Evolutionary conservation across 192 early-diverging fungal genomes (phyloP).

Genomic region (Entomortierella lignicola): DNA sequence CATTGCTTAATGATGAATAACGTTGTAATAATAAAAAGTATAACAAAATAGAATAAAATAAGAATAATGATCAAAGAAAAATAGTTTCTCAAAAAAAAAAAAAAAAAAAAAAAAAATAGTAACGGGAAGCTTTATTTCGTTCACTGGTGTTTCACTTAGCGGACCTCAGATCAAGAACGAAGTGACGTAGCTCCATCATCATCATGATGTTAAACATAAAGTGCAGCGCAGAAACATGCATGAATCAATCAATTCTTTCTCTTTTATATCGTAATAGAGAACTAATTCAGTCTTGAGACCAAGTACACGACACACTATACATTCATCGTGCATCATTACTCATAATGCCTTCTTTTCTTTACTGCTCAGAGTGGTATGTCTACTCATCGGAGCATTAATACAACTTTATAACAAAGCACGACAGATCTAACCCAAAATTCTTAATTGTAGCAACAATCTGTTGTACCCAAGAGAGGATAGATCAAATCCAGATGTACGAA

Average conservation of each 20-base stretch:
- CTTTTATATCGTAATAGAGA: background rate
- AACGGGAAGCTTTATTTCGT: too few species aligned
- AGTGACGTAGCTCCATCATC: too few species aligned
- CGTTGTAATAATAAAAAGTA: too few species aligned
- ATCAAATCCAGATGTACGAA: conserved; percentile 40
- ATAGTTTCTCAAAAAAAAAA: too few species aligned
- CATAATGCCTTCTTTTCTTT: conserved; percentile 63
- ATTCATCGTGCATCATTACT: background rate
- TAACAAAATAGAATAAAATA: too few species aligned
- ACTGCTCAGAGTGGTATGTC: conserved; percentile 65
- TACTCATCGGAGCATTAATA: background rate
- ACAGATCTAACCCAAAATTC: conserved; percentile 2
- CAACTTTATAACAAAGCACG: background rate
- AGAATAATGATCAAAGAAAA: too few species aligned
- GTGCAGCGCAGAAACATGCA: background rate
- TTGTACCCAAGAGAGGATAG: conserved; percentile 84
- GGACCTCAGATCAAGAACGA: too few species aligned
- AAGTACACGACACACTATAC: background rate
- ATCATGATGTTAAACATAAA: background rate
- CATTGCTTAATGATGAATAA: too few species aligned
- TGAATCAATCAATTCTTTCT: conserved; percentile 20
- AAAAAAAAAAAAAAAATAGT: too few species aligned
- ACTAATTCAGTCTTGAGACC: background rate
- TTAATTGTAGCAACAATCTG: conserved; percentile 75
- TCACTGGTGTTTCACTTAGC: too few species aligned